Percentiles rank a stretch among this genome's conserved stretches.
Conservation (phyloP, 495 filamentous ascomycete genomes). For the Penicillium mononematosum region DNA sequence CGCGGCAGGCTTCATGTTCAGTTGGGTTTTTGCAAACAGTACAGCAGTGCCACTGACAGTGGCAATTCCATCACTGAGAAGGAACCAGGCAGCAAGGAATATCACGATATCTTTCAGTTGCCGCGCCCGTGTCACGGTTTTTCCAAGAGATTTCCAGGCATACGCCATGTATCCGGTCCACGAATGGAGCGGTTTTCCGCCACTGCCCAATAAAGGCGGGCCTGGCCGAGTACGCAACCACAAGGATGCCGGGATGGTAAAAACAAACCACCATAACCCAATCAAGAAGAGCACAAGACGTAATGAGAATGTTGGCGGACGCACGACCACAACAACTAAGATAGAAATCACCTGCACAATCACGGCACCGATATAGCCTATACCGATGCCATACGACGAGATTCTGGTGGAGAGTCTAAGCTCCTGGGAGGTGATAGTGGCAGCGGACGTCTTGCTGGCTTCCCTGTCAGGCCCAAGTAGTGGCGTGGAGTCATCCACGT, state of each 20-base stretch:
- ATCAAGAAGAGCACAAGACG: slow-evolving; percentile 82
- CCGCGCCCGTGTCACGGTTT: slow-evolving; percentile 74
- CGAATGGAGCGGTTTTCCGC: slow-evolving; percentile 42
- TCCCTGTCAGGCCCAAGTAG: slow-evolving; percentile 21
- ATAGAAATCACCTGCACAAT: slow-evolving; percentile 77
- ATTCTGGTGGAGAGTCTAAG: slow-evolving; percentile 78
- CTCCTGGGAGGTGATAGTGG: slow-evolving; percentile 52
- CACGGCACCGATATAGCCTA: slow-evolving; percentile 82
- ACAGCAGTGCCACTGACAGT: slow-evolving; percentile 94
- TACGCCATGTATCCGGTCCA: slow-evolving; percentile 68
- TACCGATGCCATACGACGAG: slow-evolving; percentile 85
- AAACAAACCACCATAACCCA: slow-evolving; percentile 92
- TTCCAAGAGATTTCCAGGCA: slow-evolving; percentile 81
- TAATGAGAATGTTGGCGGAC: slow-evolving; percentile 74
- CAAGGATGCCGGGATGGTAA: slow-evolving; percentile 83
- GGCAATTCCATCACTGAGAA: slow-evolving; percentile 89
- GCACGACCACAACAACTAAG: slow-evolving; percentile 62
- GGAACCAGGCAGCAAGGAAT: slow-evolving; percentile 90
- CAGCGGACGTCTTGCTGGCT: slow-evolving; percentile 16
- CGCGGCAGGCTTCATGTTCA: slow-evolving; percentile 83
- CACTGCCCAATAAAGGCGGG: slow-evolving; percentile 59
- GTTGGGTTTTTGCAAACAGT: slow-evolving; percentile 89
- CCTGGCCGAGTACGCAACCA: slow-evolving; percentile 92
- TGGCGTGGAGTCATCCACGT: slow-evolving; percentile 36
- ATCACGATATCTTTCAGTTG: slow-evolving; percentile 80